Base-by-base conservation (phyloP, 768 basidiomycete genomes). In the Russula olivacea region DNA sequence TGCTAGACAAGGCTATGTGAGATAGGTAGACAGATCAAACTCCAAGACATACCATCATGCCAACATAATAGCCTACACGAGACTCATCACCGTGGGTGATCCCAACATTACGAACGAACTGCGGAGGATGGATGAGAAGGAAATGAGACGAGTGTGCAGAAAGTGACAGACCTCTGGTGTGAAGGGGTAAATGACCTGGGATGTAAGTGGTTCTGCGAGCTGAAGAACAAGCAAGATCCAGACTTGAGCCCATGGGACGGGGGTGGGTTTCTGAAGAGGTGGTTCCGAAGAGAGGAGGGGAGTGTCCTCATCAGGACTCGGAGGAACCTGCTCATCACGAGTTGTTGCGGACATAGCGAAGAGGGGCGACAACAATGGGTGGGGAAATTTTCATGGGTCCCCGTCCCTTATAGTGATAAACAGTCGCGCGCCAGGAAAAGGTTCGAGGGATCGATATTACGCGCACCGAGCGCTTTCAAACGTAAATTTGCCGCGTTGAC, bases 41-140 rank as follows among this genome's bases (percentile, higher is more conserved):
- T 4, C 38, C 36, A 41, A 7, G 8, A 70, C 79, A 41, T 47
- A 88, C 89, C 80, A 91, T 75, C 9, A 89, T 67, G 19, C 88
- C 89, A 55, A 88, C 88, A 74, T 89, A 89, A 70, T 88, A 85
- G 51, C 87, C 88, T 14, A 91, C 86, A 64, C 79, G 77, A 3
- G 81, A 81, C 70, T 90, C 86, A 69, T 88, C 81, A 25, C 87
- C 88, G 66, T 83, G 74, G n/a, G 87, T 87, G 10, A 89, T 78
- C 5, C 85, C 87, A 61, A 87, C 77, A 69, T 84, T 83, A 23
- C 84, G 82, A 59, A 87, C 82, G 36, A 87, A 75, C 88, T 36
- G 61, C 40, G 30, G 61, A 36, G 36, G 41, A 19, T 17, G 34
- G 19, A 17, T 55, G 48, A 52, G n/a, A 43, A 58, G 5, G 36